phyloP scores from a whole-genome alignment of 768 basidiomycete species.

The Asterophora parasitica region DNA sequence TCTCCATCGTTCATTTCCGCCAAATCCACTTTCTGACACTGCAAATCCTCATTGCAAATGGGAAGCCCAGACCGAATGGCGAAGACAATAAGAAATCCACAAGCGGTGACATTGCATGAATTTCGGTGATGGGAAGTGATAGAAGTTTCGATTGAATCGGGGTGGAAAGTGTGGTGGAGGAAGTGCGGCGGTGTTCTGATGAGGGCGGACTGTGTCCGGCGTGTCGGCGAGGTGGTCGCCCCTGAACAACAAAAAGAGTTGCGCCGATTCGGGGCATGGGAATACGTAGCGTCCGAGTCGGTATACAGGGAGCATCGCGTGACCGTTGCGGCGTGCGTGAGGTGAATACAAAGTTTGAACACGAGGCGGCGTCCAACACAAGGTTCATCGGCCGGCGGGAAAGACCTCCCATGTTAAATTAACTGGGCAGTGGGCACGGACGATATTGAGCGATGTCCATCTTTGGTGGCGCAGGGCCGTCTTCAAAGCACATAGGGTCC shows the following conservation, averaged over 20 bases:
- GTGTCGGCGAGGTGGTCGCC: neutral
- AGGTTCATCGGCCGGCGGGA: conserved; percentile 7
- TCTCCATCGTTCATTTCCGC: conserved; percentile 1
- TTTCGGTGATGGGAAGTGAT: neutral
- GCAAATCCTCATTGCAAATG: neutral
- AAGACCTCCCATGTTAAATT: conserved; percentile 1
- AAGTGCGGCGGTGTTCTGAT: conserved; percentile 2
- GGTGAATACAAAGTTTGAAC: conserved; percentile 1
- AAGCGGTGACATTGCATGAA: conserved; percentile 4
- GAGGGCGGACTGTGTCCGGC: neutral
- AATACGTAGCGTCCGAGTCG: neutral
- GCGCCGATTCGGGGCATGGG: conserved; percentile 1
- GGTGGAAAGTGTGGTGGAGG: too few relatives aligned
- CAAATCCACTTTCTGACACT: conserved; percentile 4
- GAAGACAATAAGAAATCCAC: conserved; percentile 9
- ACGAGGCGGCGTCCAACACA: conserved; percentile 1
- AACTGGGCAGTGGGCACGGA: conserved; percentile 10
- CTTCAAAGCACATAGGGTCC: neutral
- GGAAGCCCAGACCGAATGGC: neutral
- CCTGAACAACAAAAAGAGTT: conserved; percentile 1
- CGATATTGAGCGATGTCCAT: conserved; percentile 5
- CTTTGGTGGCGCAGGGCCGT: conserved; percentile 10
- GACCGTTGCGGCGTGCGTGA: conserved; percentile 2
- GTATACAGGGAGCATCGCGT: neutral
- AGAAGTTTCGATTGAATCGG: neutral